A percentile compares a stretch with the other conserved stretches of the same genome.
Evolutionary conservation across 164 flowering plant species (phyloP).

Genomic region (Umbilicus rupestris): DNA sequence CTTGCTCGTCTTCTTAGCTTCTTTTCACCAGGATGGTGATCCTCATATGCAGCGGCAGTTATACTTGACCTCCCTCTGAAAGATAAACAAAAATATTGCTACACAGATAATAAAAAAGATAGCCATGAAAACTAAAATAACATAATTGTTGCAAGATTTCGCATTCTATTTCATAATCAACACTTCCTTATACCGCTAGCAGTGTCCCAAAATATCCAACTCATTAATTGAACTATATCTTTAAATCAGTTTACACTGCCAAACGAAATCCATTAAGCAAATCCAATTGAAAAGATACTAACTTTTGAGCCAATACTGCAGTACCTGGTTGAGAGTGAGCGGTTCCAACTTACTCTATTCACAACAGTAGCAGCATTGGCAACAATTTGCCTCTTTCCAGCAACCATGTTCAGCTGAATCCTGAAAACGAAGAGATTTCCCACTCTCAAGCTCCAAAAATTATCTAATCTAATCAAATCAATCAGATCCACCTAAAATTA

Average conservation of each 20-base stretch:
- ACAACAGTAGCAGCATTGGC: constrained; percentile 18
- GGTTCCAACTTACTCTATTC: constrained; percentile 75
- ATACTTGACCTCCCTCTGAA: constrained; percentile 81
- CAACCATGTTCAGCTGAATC: constrained; percentile 10
- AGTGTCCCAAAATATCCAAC: not conserved
- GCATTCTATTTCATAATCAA: not conserved
- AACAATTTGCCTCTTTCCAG: constrained; percentile 32
- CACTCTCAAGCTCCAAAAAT: not conserved
- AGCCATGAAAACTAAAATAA: not conserved
- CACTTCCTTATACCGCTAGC: not conserved
- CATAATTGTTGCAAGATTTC: not conserved
- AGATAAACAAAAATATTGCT: constrained; percentile 6
- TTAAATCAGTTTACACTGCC: not conserved
- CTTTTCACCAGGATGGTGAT: constrained; percentile 28
- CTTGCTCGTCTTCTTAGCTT: constrained; percentile 41
- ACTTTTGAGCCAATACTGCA: constrained; percentile 14
- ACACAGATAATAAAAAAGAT: not conserved
- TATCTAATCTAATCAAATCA: not conserved
- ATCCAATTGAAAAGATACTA: not conserved
- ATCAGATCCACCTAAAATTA: not conserved
- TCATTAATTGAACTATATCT: not conserved
- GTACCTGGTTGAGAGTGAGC: constrained; percentile 77
- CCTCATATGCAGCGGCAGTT: constrained; percentile 34
- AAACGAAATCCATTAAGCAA: not conserved
- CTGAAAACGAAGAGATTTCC: constrained; percentile 16